Evolutionary conservation across 768 basidiomycete species (phyloP), one percentile per base, ranked within the genome.

Genomic region (Podaxis sp.): DNA sequence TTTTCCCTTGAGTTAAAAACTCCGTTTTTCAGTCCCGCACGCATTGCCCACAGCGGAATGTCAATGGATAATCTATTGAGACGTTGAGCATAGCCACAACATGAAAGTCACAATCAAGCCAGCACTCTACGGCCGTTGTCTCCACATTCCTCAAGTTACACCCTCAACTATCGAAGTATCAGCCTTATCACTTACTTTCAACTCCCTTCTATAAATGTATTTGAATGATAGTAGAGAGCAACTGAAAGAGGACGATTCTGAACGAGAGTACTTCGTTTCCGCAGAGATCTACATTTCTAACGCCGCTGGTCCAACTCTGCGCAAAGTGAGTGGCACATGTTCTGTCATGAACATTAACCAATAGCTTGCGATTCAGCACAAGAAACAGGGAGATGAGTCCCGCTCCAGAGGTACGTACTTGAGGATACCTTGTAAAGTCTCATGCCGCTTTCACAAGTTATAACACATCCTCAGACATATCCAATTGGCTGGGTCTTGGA

Each of bases 401-500:
- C 61, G 61, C 22, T 53, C 46, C 8, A 62, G 50, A 62, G 61
- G 61, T 62, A 20, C 22, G 48, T 8, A 51, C 17, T 41, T 56
- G 20, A 13, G 6, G 26, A 37, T 15, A 2, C 6, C 22, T 50
- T 36, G 22, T 38, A 41, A 22, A 46, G 44, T 63, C 1, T 65
- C 50, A 15, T 37, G 17, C n/a, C 56, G 52, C 37, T 49, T 37
- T 41, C 17, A 36, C 53, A 51, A 17, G 30, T 20, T 48, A 7
- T 15, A 33, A 28, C 24, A 20, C 36, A 30, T 68, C 15, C n/a
- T 28, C 69, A 92, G 90, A 93, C 69, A 90, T 88, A 74, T 78
- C 86, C 20, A 90, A 85, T 68, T 91, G 89, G 89, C 81, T 89
- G 49, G 80, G 81, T 13, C 78, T 90, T 17, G 74, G 83, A 44